Evolutionary conservation across 371 early-diverging fungal species (phyloP).

Genomic region (Mortierella sp.): DNA sequence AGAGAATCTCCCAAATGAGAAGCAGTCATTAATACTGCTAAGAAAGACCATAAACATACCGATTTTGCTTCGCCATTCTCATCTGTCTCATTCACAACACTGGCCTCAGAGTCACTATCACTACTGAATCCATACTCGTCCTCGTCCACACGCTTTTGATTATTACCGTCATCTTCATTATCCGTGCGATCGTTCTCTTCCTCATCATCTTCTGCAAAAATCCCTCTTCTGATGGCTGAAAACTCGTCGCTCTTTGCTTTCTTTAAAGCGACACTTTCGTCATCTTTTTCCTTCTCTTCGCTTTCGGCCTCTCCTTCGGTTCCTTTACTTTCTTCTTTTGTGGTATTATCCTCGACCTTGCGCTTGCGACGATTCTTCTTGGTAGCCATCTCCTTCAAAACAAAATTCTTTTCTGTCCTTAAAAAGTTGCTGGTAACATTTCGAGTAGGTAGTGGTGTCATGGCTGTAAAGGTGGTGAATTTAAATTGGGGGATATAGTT

Average conservation of each 20-base stretch:
- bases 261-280: constrained; percentile 2
- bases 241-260: constrained; percentile 31
- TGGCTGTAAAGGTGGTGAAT: constrained; percentile 46
- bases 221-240: constrained; percentile 32
- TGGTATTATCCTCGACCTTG: constrained; percentile 9
- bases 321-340: background rate
- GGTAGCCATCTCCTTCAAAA: constrained; percentile 36
- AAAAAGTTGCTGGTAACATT: constrained; percentile 45
- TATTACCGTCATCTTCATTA: constrained; percentile 8
- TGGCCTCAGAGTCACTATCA: constrained; percentile 49
- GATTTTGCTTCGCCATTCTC: constrained; percentile 49
- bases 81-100: constrained; percentile 41
- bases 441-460: constrained; percentile 36
- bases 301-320: constrained; percentile 5
- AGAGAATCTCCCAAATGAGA: background rate
- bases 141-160: constrained; percentile 21
- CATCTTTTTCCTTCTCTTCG: constrained; percentile 4
- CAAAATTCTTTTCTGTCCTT: constrained; percentile 50
- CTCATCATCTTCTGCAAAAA: constrained; percentile 42
- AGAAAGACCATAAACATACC: too few relatives aligned
- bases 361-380: constrained; percentile 30
- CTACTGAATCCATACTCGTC: constrained; percentile 29
- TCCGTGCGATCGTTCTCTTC: constrained; percentile 8
- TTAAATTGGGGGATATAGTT: constrained; percentile 47
- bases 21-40: too few relatives aligned